Evolutionary conservation across 2,329 filamentous ascomycete species (phyloP), one percentile per base, ranked within the genome.

Genomic region (Ascochyta viciae-villosae): DNA sequence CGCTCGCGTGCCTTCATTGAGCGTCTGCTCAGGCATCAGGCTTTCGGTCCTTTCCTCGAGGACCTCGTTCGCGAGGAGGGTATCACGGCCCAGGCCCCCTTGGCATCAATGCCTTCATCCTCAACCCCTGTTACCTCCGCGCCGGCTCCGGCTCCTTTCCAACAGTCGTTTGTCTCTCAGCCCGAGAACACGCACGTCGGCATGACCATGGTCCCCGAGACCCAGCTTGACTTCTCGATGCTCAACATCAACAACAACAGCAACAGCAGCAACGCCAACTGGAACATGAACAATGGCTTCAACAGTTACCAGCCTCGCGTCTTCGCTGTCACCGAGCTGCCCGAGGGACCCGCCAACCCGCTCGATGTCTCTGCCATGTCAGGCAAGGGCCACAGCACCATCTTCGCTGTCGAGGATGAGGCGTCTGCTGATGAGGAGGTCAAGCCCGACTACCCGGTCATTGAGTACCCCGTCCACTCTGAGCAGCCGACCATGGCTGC

Each of bases 171-270:
- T 47, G 66, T 73, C 57, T 67, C 72, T 39, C 71, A 71, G 51
- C 51, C 88, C 62, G 88, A 90, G 72, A 89, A 76, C 63, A 74
- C 80, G 24, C 83, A 85, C 54, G 78, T 93, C 62, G 88, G 88
- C 70, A 90, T 96, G 84, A 86, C 89, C 54, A 89, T 93, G 84
- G 87, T 96, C 42, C 91, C 92, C 1, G 92, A 96, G 77, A 87
- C 90, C 65, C 82, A 80, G 48, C 82, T 92, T 76, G 90, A 96
- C 68, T 88, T 92, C 66, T 86, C 87, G 50, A 85, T 89, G 77
- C 83, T 95, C 66, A 84, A 85, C 67, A 75, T 92, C 41, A 75
- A 73, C 65, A 75, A 73, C 68, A 72, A 68, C 62, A 73, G 67
- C 68, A 74, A 67, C 67, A 79, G 78, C 46, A 66, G 65, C 39